These are phyloP conservation scores for Porogramme epimiltina DNA, from an alignment of 1,284 basidiomycete genomes.

Conservation along the genomic window DNA sequence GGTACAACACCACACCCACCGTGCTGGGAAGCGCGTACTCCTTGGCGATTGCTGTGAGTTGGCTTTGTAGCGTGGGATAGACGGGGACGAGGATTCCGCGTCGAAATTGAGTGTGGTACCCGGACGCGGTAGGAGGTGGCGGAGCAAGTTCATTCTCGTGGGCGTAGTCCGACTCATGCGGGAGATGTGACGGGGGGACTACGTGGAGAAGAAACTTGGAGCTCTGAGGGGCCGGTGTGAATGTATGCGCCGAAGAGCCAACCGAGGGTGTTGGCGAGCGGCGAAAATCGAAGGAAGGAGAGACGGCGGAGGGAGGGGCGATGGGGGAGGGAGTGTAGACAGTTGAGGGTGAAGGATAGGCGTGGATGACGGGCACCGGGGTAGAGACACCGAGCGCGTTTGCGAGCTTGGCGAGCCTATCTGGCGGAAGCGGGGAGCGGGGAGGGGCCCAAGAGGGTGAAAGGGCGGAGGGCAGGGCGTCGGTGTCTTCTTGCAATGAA, in stretches of 20 bases:
- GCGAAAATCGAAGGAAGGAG: conserved; percentile 39
- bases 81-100: conserved; percentile 76
- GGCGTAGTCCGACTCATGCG: conserved; percentile 51
- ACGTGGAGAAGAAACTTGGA: conserved; percentile 77
- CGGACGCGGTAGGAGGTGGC: conserved; percentile 58
- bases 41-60: conserved; percentile 79
- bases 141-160: conserved; percentile 49
- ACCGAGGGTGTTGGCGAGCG: conserved; percentile 61
- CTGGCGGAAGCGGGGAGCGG: conserved; percentile 69
- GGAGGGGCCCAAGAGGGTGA: conserved; percentile 56
- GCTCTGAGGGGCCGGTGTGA: conserved; percentile 44
- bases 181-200: conserved; percentile 68
- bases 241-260: conserved; percentile 36
- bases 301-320: conserved; percentile 34
- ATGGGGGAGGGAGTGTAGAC: conserved; percentile 34
- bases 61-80: conserved; percentile 69
- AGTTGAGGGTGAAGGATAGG: conserved; percentile 33
- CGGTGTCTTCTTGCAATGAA: conserved; percentile 21
- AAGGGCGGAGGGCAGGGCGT: conserved; percentile 25
- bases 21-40: conserved; percentile 86
- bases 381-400: conserved; percentile 81
- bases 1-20: conserved; percentile 74
- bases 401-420: conserved; percentile 75
- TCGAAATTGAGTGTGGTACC: conserved; percentile 78
- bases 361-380: conserved; percentile 57